Base-by-base conservation (phyloP, 768 basidiomycete species). In the Termitomyces sp. region DNA sequence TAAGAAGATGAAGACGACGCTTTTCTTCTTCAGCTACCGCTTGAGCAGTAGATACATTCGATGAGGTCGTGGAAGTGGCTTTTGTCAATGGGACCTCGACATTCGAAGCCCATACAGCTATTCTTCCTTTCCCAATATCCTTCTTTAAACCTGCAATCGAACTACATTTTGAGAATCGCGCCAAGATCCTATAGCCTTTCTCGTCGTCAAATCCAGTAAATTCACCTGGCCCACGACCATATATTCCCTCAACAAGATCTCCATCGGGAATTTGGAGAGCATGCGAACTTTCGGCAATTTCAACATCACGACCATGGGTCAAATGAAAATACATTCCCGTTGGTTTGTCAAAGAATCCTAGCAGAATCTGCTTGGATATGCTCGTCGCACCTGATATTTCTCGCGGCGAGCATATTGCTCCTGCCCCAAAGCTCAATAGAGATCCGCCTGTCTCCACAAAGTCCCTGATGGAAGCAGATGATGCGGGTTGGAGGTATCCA, bases 371-470 rank as follows among this genome's bases (percentile, higher is more conserved):
- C 13, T 61, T 65, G 7, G 67, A 66, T 41, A 65, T 61, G 50
- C 57, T 63, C 56, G 66, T 54, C 7, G 59, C 59, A 16, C 59
- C 61, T 2, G 49, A 55, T 13, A 56, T 72, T 65, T 51, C 73
- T 24, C 76, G 69, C 15, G 67, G 34, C 4, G 72, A 68, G 44
- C 76, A 75, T 0, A 78, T 80, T 56, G 82, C 82, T 51, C 81
- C 86, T 1, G 80, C 78, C 1, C 84, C 82, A 6, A 94, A 74
- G 3, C 84, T 85, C 4, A 95, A 73, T 62, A 87, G 81, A n/a
- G 74, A 74, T 2, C 95, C 94, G 0, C 94, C 93, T 7, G 72
- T 63, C 42, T 83, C 76, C 7, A 89, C 81, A 62, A 83, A 96
- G 4, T 75, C 75, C 53, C 75, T 76, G 50, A 95, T 83, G 2